phyloP scores from a whole-genome alignment of 495 filamentous ascomycete genomes.

The Collariella sp. region DNA sequence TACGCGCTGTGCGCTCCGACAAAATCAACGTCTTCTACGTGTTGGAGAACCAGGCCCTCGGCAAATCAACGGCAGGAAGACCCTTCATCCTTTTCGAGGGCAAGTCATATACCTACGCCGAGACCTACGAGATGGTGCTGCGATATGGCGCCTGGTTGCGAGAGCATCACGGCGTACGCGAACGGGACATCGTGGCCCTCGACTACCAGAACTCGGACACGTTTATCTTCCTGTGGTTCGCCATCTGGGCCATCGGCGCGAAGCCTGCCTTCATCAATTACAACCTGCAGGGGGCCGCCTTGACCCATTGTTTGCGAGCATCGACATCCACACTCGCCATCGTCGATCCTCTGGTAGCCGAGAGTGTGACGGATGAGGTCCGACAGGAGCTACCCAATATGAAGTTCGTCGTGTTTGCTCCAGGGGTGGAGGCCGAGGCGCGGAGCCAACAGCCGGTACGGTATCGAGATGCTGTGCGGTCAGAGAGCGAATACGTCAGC shows the following conservation, averaged over 20 bases:
- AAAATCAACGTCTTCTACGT: conserved; percentile 67
- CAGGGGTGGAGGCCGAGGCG: conserved; percentile 51
- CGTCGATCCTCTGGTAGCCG: conserved; percentile 64
- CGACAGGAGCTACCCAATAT: conserved; percentile 35
- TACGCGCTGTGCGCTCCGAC: conserved; percentile 45
- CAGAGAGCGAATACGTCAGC: conserved; percentile 43
- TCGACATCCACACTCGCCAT: conserved; percentile 75
- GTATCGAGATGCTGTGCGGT: conserved; percentile 51
- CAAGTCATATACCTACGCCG: conserved; percentile 62
- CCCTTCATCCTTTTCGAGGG: conserved; percentile 69
- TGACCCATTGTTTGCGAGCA: conserved; percentile 53
- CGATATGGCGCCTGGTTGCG: conserved; percentile 79
- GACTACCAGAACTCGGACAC: conserved; percentile 77
- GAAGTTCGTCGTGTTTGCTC: conserved; percentile 50
- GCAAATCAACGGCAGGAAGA: conserved; percentile 43
- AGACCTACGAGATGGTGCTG: conserved; percentile 63
- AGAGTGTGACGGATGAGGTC: conserved; percentile 35
- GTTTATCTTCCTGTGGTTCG: conserved; percentile 55
- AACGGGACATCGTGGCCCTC: conserved; percentile 75
- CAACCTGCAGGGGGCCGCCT: conserved; percentile 32
- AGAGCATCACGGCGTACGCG: conserved; percentile 52
- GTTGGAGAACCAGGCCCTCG: conserved; percentile 60
- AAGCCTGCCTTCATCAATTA: conserved; percentile 50
- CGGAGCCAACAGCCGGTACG: conserved; percentile 44
- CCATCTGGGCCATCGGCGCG: conserved; percentile 38